Evolutionary conservation across 176 grass and related monocot genomes (phyloP), one percentile per base, ranked within the genome.

Genomic region (Zizania latifolia): DNA sequence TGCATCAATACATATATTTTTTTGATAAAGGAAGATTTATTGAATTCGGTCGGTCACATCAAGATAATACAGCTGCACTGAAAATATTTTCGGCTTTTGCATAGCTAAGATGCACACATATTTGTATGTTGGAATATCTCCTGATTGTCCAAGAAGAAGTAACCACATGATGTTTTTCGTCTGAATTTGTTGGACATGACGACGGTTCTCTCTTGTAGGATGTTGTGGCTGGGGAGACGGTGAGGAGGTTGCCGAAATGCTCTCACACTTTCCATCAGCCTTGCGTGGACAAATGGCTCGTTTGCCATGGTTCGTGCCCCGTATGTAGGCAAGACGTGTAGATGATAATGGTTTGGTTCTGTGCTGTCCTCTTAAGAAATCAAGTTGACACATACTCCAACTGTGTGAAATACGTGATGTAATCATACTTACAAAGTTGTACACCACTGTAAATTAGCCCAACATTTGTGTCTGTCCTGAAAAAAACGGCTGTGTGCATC

Each of bases 281-380:
- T 56, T 96, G 92, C 10, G 83, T 96, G 55, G 92, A 96, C 78
- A 86, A 90, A 87, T 96, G 89, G 92, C 87, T 96, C 66, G 48
- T 62, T 67, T 77, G 81, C 55, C 89, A 89, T 70, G 78, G 80
- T 16, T 89, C 92, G 5, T 96, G 92, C 82, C 92, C 92, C 36
- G 89, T 96, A 33, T 95, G 86, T 70, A 86, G 92, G 72, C 89
- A 79, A 72, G 65, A 82, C 39, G 92, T 92, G 53, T 94, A 90
- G 71, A 22, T 22, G n/a, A 37, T 73, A 29, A 21, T 17, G 6
- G 6, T 73, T 19, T 8, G 1, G 10, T 29, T 61, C 6, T 37
- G 15, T n/a, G 65, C 46, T 65, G 4, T 40, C 40, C 21, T 64
- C 24, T 32, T 76, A 34, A 29, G n/a, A n/a, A 32, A 26, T 30